Evolutionary conservation across 2,329 filamentous ascomycete species (phyloP).

Genomic region (Elsinoe perseae): DNA sequence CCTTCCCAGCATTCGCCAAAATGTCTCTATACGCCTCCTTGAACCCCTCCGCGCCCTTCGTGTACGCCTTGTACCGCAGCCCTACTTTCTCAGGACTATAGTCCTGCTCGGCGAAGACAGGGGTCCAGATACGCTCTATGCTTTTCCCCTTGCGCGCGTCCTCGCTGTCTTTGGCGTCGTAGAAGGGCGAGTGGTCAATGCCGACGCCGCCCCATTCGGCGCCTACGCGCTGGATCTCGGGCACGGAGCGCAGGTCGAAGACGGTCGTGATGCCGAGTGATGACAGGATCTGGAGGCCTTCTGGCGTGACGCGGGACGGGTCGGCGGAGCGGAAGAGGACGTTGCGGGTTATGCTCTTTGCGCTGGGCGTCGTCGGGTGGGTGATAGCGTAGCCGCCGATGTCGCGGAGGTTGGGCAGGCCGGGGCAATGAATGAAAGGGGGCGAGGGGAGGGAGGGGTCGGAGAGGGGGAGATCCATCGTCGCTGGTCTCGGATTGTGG

Average conservation of each 20-base stretch:
- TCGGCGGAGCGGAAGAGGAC: slow-evolving; percentile 63
- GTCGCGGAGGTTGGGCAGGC: slow-evolving; percentile 62
- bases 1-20: slow-evolving; percentile 44
- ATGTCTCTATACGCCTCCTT: slow-evolving; percentile 57
- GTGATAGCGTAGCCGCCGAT: slow-evolving; percentile 48
- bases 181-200: slow-evolving; percentile 24
- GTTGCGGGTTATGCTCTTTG: slow-evolving; percentile 41
- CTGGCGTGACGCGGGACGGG: slow-evolving; percentile 49
- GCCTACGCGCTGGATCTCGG: slow-evolving; percentile 47
- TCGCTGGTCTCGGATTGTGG: neutral
- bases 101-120: slow-evolving; percentile 57
- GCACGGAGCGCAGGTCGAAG: slow-evolving; percentile 59
- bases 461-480: slow-evolving; percentile 14
- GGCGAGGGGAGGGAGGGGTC: slow-evolving; percentile 20
- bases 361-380: slow-evolving; percentile 29
- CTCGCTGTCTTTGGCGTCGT: slow-evolving; percentile 21
- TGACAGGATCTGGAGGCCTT: slow-evolving; percentile 46
- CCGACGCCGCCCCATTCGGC: slow-evolving; percentile 29
- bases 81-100: slow-evolving; percentile 58
- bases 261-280: slow-evolving; percentile 54
- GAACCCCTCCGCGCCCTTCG: slow-evolving; percentile 52
- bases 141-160: slow-evolving; percentile 32
- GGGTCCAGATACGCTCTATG: slow-evolving; percentile 51
- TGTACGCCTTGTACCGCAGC: slow-evolving; percentile 53
- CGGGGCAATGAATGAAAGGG: slow-evolving; percentile 40